These are phyloP conservation scores for Apiosordaria backusii DNA, from an alignment of 495 filamentous ascomycete species.

Conservation along the genomic window DNA sequence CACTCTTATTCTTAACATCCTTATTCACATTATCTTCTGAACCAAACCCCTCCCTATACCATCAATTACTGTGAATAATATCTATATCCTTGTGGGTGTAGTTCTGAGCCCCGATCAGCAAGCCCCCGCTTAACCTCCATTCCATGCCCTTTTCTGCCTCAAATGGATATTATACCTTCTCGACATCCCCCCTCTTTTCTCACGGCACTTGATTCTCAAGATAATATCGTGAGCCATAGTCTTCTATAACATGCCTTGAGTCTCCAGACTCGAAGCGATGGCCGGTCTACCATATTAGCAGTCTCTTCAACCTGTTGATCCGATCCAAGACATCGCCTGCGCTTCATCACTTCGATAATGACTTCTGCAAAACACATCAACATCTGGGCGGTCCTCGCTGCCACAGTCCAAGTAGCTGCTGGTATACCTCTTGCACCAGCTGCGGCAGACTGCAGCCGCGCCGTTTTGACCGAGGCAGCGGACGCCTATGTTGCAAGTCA, in stretches of 20 bases:
- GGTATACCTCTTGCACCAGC: neutral
- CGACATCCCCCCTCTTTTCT: neutral
- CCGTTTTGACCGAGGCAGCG: constrained; percentile 34
- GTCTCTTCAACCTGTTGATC: neutral
- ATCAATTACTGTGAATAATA: constrained; percentile 3
- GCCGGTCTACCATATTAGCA: too few relatives aligned
- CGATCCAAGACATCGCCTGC: neutral
- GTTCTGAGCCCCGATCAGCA: neutral
- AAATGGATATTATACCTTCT: constrained; percentile 11
- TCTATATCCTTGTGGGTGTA: constrained; percentile 3
- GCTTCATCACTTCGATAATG: neutral
- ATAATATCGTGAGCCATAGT: too few relatives aligned
- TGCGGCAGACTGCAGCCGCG: constrained; percentile 20
- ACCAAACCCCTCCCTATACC: neutral
- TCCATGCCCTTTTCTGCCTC: constrained; percentile 13
- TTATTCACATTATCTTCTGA: neutral
- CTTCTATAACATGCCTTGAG: too few relatives aligned
- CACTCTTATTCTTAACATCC: neutral
- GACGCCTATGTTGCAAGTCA: constrained; percentile 44
- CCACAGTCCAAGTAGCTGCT: neutral
- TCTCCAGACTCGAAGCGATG: too few relatives aligned
- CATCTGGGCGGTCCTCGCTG: constrained; percentile 1
- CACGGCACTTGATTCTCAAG: constrained; percentile 19
- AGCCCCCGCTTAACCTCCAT: neutral
- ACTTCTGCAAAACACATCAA: neutral